Percentiles rank a stretch among this genome's conserved stretches.
Conservation (phyloP, 208 protist species). For the Acanthamoeba pearcei region DNA sequence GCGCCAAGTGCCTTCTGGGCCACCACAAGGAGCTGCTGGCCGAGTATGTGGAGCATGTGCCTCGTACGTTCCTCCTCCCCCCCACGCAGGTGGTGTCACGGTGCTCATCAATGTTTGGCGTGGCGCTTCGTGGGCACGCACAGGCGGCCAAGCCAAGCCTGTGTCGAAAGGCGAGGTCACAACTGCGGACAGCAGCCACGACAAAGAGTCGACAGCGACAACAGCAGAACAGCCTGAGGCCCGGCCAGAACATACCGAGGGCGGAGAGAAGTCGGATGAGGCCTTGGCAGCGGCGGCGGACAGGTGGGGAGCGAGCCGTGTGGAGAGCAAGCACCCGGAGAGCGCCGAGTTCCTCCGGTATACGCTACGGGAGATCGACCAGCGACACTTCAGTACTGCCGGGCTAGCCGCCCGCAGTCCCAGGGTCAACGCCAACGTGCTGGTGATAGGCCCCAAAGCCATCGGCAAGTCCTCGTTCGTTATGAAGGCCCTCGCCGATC, state of each 20-base stretch:
- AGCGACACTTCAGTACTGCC: neutral
- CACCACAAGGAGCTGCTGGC: neutral
- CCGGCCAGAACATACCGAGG: neutral
- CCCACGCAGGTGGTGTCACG: neutral
- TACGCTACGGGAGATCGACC: neutral
- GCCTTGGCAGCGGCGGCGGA: neutral
- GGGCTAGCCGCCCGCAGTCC: neutral
- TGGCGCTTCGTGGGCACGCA: neutral
- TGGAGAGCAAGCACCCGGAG: neutral
- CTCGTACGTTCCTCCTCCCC: neutral
- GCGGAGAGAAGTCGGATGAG: neutral
- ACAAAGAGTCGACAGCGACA: too few relatives aligned
- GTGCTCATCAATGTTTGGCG: neutral
- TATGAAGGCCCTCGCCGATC: slow-evolving; percentile 12
- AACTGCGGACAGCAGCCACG: too few relatives aligned
- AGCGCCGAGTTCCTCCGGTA: neutral
- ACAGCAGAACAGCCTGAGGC: too few relatives aligned
- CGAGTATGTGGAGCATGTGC: neutral
- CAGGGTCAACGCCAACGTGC: slow-evolving; percentile 11
- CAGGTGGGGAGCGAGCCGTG: neutral
- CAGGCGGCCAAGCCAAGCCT: neutral
- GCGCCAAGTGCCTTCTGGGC: slow-evolving; percentile 3
- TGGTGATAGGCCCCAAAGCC: neutral
- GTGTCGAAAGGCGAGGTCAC: too few relatives aligned
- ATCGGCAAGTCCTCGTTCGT: slow-evolving; percentile 22